Percentiles rank a stretch among this genome's conserved stretches.
These are phyloP conservation scores for Thermothelomyces thermophilus DNA, from an alignment of 2,329 filamentous ascomycete genomes.

Conservation along the genomic window DNA sequence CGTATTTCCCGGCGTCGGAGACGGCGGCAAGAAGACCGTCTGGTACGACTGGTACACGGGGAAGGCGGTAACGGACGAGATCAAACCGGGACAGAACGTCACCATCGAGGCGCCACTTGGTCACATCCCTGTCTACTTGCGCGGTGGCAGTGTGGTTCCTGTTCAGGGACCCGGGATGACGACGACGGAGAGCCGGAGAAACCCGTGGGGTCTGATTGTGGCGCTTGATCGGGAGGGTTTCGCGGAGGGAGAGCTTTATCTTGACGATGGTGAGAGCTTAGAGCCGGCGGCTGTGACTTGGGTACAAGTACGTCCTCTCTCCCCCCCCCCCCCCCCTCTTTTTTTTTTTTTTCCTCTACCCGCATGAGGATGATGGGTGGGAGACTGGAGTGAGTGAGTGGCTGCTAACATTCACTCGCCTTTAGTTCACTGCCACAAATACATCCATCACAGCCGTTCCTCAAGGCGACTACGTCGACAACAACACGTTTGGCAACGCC, in stretches of 20 bases:
- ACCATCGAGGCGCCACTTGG: slow-evolving; percentile 45
- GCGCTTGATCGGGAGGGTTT: slow-evolving; percentile 49
- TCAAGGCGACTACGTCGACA: slow-evolving; percentile 48
- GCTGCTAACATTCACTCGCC: too few species aligned
- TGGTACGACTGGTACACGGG: slow-evolving; percentile 83
- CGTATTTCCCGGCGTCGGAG: slow-evolving; percentile 59
- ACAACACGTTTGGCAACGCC: slow-evolving; percentile 53
- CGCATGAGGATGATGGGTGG: too few species aligned
- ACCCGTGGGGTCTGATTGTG: slow-evolving; percentile 60
- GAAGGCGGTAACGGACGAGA: slow-evolving; percentile 37
- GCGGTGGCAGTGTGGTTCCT: slow-evolving; percentile 62
- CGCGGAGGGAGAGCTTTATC: slow-evolving; percentile 58
- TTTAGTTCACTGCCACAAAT: slow-evolving; percentile 27
- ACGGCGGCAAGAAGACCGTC: slow-evolving; percentile 39
- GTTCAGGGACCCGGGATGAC: slow-evolving; percentile 63
- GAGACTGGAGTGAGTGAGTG: too few species aligned
- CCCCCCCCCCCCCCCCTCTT: not conserved
- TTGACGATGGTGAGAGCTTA: slow-evolving; percentile 69
- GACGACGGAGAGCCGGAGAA: slow-evolving; percentile 54
- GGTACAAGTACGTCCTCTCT: slow-evolving; percentile 38
- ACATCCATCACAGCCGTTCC: slow-evolving; percentile 42
- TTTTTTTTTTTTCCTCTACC: slow-evolving; percentile 1
- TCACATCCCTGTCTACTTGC: slow-evolving; percentile 65
- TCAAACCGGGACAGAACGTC: slow-evolving; percentile 33
- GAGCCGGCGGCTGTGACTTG: slow-evolving; percentile 47